A percentile compares a stretch with the other conserved stretches of the same genome.
Conservation (phyloP, 75 land plant genomes). For the Picea sitchensis region DNA sequence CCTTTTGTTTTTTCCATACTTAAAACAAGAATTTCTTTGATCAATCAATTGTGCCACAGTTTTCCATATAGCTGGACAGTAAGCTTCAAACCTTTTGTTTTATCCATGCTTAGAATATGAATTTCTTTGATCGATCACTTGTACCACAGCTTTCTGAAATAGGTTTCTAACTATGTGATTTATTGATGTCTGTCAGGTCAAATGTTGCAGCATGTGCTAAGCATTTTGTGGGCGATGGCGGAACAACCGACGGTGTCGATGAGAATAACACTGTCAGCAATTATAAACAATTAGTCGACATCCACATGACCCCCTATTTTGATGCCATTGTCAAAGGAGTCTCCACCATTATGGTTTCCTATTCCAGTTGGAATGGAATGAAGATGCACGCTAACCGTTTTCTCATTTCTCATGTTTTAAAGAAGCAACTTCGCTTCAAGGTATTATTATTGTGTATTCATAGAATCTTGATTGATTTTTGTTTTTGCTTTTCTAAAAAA, state of each 20-base stretch:
- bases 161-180: not conserved
- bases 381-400: constrained; percentile 72
- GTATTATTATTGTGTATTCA: constrained; percentile 14
- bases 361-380: constrained; percentile 75
- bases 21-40: not conserved
- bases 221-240: constrained; percentile 85
- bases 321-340: constrained; percentile 60
- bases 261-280: constrained; percentile 63
- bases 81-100: not conserved
- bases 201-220: constrained; percentile 74
- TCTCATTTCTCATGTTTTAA: constrained; percentile 47
- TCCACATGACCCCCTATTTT: constrained; percentile 71
- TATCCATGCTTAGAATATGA: not conserved
- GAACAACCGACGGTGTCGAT: constrained; percentile 61
- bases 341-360: constrained; percentile 68
- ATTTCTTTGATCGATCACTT: not conserved
- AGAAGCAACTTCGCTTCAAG: constrained; percentile 47
- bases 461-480: not conserved
- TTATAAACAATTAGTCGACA: constrained; percentile 41
- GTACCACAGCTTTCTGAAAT: constrained; percentile 19
- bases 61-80: constrained; percentile 44
- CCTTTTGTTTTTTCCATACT: not conserved
- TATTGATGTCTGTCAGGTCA: constrained; percentile 15
- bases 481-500: not conserved
- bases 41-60: not conserved